Evolutionary conservation across 306 rosid species (phyloP).

Genomic region (Nissolia schottii): DNA sequence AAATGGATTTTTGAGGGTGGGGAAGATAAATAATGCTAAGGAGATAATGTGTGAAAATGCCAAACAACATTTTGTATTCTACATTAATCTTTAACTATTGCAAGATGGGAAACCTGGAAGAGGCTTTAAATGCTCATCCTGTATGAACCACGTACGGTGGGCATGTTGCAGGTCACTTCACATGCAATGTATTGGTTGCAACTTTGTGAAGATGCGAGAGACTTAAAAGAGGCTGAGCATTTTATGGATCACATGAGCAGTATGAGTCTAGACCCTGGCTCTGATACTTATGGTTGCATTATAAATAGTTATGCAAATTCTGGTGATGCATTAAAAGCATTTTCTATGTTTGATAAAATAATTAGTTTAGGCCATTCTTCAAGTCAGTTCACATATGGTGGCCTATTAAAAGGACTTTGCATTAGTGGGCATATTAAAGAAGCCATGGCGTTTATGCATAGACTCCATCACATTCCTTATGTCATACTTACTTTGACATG

Average conservation of each 20-base stretch:
- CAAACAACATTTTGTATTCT: slow-evolving; percentile 52
- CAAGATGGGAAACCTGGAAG: slow-evolving; percentile 51
- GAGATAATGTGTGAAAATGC: slow-evolving; percentile 58
- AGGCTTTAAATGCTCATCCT: slow-evolving; percentile 51
- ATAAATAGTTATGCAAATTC: too few relatives aligned
- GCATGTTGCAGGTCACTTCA: slow-evolving; percentile 44
- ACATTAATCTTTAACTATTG: too few relatives aligned
- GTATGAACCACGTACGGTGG: slow-evolving; percentile 58
- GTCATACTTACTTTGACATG: slow-evolving; percentile 45
- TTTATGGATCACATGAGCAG: slow-evolving; percentile 65
- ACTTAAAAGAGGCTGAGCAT: slow-evolving; percentile 54
- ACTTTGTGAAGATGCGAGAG: too few relatives aligned
- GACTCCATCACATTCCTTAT: slow-evolving; percentile 46
- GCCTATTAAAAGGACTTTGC: too few relatives aligned
- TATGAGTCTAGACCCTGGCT: slow-evolving; percentile 47
- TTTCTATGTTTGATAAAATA: slow-evolving; percentile 55
- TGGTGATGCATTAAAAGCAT: too few relatives aligned
- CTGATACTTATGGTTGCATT: slow-evolving; percentile 51
- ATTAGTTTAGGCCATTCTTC: slow-evolving; percentile 50
- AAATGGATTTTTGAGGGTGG: slow-evolving; percentile 58
- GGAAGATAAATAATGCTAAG: slow-evolving; percentile 53
- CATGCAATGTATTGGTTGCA: too few relatives aligned
- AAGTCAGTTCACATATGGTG: too few relatives aligned
- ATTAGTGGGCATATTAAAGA: too few relatives aligned
- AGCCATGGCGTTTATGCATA: too few relatives aligned